Base-by-base conservation (phyloP, 768 basidiomycete species). In the Phylloporus scabripes region DNA sequence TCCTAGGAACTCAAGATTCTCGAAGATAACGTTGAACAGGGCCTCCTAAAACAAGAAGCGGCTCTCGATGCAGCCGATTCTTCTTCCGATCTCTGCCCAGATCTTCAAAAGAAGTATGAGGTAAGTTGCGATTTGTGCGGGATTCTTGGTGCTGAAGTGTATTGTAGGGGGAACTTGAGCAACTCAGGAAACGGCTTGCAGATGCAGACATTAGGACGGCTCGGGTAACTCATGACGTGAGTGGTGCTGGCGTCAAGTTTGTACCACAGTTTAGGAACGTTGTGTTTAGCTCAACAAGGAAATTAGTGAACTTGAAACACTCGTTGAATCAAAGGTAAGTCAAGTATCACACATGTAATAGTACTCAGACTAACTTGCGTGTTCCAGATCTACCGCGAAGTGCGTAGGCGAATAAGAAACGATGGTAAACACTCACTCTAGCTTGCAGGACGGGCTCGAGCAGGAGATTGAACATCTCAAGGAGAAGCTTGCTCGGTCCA, bases 251-350 rank as follows among this genome's bases (percentile, higher is more conserved):
- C 1, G 14, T 42, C 32, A 31, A 36, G 21, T 33, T 21, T 24
- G 21, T 26, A 17, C 10, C 39, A 21, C 38, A 41, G 50, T 44
- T 37, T 38, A 53, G 15, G 31, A 44, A 40, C 43, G 20, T 53
- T 36, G 18, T 21, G 18, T 12, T 17, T 56, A 94, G 90, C 77
- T 93, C 51, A 86, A 90, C 68, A 88, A 92, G 60, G 92, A 97
- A 70, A 87, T 98, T 44, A 81, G 84, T 46, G 93, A 97, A 63
- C 76, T 97, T 17, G 95, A 98, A 67, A 78, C 85, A 33, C 74
- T 99, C 36, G 83, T 97, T n/a, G 95, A 99, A 64, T 79, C 89
- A 46, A 97, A 96, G 81, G 91, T 90, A 52, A 48, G 67, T 48
- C 14, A 12, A 38, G 21, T 23, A 43, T 3, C 4, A 45, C 4